Evolutionary conservation across 129 eudicot genomes (phyloP).

Genomic region (Flaveria robusta): DNA sequence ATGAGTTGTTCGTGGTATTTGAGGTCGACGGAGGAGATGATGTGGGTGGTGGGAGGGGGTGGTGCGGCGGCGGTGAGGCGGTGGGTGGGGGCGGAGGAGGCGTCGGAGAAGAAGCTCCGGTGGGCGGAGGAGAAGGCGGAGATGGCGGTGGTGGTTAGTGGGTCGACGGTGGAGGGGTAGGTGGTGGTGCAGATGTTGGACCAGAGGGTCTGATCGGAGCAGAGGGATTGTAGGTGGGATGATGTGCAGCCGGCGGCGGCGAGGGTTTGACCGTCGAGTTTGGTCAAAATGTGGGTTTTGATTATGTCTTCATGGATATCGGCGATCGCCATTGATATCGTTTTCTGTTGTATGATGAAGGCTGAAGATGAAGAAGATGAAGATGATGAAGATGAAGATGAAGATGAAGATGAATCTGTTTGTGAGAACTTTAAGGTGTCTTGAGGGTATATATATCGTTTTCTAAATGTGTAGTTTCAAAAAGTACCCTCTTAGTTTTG

Average conservation of each 20-base stretch:
- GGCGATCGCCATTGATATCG: conserved; percentile 26
- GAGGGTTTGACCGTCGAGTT: conserved; percentile 51
- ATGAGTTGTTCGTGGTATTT: conserved; percentile 16
- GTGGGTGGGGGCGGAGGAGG: conserved; percentile 31
- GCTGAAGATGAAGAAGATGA: too few species aligned
- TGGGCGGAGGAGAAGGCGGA: conserved; percentile 45
- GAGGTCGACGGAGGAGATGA: conserved; percentile 36
- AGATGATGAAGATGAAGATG: too few species aligned
- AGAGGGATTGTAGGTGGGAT: conserved; percentile 36
- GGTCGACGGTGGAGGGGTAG: conserved; percentile 46
- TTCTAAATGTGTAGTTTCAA: background rate
- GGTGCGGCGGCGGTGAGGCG: background rate
- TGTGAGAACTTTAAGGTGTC: background rate
- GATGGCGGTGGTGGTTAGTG: conserved; percentile 11
- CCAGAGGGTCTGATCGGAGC: conserved; percentile 53
- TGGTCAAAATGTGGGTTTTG: conserved; percentile 38
- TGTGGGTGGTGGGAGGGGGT: background rate
- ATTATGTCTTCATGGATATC: conserved; percentile 40
- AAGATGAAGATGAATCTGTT: background rate
- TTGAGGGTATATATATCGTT: background rate
- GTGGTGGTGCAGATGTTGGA: conserved; percentile 41
- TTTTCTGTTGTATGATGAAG: background rate
- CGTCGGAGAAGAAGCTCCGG: conserved; percentile 41
- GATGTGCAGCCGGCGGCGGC: conserved; percentile 51
- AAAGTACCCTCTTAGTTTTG: background rate